A percentile compares a stretch with the other conserved stretches of the same genome.
phyloP scores from a whole-genome alignment of 106 monocot genomes.

The Iris macrosiphon region DNA sequence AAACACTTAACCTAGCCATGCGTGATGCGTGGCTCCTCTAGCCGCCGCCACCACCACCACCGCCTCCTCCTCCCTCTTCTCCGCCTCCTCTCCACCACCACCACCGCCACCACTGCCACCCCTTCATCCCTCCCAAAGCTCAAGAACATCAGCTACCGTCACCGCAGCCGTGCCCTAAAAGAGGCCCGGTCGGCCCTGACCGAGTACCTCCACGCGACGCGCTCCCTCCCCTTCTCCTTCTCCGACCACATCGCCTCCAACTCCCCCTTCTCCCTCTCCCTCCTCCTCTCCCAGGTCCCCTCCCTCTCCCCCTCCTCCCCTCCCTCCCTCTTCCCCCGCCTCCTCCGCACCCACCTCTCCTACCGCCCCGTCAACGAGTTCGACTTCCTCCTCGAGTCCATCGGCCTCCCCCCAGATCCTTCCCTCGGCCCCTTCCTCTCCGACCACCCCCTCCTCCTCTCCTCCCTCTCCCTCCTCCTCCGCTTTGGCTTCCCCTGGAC shows the following conservation, averaged over 20 bases:
- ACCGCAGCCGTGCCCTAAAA: constrained; percentile 32
- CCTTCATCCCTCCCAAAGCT: constrained; percentile 19
- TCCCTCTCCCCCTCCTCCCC: constrained; percentile 12
- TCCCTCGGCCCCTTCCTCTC: constrained; percentile 36
- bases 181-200: constrained; percentile 52
- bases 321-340: constrained; percentile 26
- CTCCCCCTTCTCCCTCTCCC: constrained; percentile 54
- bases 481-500: constrained; percentile 65
- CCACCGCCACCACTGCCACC: background rate
- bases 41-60: background rate
- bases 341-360: constrained; percentile 52
- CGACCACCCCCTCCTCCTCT: constrained; percentile 39
- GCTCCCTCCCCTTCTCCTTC: constrained; percentile 54
- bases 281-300: constrained; percentile 37
- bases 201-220: constrained; percentile 84
- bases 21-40: background rate
- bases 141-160: constrained; percentile 41
- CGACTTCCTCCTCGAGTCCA: constrained; percentile 88
- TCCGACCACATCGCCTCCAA: constrained; percentile 66
- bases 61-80: background rate
- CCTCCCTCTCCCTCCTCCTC: constrained; percentile 39
- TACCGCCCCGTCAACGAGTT: constrained; percentile 70
- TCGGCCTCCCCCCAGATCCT: constrained; percentile 15
- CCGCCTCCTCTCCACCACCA: constrained; percentile 4
- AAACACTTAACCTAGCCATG: background rate